phyloP scores from a whole-genome alignment of 1,284 basidiomycete genomes.

The Cutaneotrichosporon sp. region DNA sequence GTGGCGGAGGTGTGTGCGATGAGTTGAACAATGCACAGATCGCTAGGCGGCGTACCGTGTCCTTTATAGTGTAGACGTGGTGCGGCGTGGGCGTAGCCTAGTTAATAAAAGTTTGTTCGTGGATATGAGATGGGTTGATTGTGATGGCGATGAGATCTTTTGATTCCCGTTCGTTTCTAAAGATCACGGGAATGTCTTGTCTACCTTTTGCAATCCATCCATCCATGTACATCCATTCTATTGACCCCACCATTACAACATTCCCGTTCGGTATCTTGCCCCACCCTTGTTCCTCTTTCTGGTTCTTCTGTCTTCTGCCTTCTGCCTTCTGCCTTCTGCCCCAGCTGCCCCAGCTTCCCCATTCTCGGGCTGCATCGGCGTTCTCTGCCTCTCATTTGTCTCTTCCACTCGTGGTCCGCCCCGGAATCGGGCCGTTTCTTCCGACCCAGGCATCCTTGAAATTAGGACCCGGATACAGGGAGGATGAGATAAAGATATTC shows the following conservation, averaged over 20 bases:
- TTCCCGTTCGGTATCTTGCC: conserved; percentile 2
- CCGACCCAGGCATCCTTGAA: no score
- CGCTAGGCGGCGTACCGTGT: neutral
- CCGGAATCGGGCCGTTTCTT: neutral
- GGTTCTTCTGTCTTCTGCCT: no score
- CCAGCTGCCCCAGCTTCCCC: neutral
- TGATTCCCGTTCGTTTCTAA: conserved; percentile 10
- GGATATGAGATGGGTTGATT: neutral
- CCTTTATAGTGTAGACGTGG: neutral
- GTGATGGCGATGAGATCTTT: neutral
- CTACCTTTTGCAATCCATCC: neutral
- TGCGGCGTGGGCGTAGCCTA: neutral
- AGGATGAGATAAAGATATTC: no score
- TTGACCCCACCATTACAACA: neutral
- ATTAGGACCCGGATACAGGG: no score
- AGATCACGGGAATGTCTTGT: conserved; percentile 5
- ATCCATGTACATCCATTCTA: neutral
- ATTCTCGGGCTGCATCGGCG: neutral
- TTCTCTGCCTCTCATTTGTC: neutral
- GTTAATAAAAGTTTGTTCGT: neutral
- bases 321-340: neutral
- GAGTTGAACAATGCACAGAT: neutral
- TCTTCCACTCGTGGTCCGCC: neutral
- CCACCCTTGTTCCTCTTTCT: neutral
- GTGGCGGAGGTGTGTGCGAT: neutral